Evolutionary conservation across 768 basidiomycete species (phyloP).

Genomic region (Naganishia vaughanmartiniae): DNA sequence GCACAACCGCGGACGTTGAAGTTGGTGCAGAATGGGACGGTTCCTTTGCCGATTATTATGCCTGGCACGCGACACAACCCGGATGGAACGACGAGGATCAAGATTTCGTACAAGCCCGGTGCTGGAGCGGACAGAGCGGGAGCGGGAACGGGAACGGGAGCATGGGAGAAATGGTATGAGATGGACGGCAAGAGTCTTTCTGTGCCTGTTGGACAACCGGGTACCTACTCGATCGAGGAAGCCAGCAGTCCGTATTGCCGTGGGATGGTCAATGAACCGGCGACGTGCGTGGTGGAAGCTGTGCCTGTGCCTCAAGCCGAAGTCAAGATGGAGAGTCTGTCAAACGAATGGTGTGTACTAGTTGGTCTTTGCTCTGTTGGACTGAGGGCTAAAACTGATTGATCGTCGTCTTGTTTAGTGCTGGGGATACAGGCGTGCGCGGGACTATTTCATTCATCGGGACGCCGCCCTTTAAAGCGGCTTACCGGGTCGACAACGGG

Average conservation of each 20-base stretch:
- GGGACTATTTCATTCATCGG: slow-evolving; percentile 83
- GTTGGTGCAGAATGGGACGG: slow-evolving; percentile 58
- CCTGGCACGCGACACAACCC: slow-evolving; percentile 59
- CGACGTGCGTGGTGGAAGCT: slow-evolving; percentile 64
- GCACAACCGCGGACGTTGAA: slow-evolving; percentile 41
- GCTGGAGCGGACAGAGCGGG: slow-evolving; percentile 54
- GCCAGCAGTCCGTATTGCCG: slow-evolving; percentile 74
- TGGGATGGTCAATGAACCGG: slow-evolving; percentile 80
- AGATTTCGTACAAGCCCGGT: slow-evolving; percentile 63
- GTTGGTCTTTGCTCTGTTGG: neutral
- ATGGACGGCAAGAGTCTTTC: slow-evolving; percentile 53
- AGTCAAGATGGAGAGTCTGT: slow-evolving; percentile 82
- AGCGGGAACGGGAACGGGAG: slow-evolving; percentile 56
- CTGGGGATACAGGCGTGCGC: slow-evolving; percentile 77
- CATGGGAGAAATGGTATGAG: slow-evolving; percentile 65
- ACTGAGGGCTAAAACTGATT: neutral
- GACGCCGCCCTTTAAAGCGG: slow-evolving; percentile 80
- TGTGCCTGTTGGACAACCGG: slow-evolving; percentile 59
- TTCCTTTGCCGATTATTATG: slow-evolving; percentile 60
- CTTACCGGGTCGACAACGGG: slow-evolving; percentile 57
- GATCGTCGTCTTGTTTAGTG: slow-evolving; percentile 53
- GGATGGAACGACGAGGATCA: slow-evolving; percentile 53
- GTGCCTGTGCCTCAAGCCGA: slow-evolving; percentile 73
- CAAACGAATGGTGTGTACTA: slow-evolving; percentile 70
- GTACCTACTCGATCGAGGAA: slow-evolving; percentile 70